Evolutionary conservation across 805 yeast genomes (phyloP), one percentile per base, ranked within the genome.

Genomic region (Candida peoriensis): DNA sequence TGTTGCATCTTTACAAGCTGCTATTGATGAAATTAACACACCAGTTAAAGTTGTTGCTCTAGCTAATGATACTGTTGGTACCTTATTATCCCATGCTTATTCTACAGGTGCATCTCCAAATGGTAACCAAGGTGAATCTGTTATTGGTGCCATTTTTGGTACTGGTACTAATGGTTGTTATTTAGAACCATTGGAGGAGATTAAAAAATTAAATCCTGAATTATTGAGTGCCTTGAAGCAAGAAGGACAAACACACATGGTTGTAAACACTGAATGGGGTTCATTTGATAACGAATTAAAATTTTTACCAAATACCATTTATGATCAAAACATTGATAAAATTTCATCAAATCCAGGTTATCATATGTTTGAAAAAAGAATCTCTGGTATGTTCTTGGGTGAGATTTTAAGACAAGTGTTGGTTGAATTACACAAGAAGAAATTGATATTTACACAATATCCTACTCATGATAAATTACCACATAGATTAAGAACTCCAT

Each of bases 111-210:
- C 62, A 12, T 57, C 65, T 32, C 70, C 77, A 24, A 59, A 70
- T 15, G 72, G 78, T 41, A 72, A 80, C 33, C 78, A 76, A 40
- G 77, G 93, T 31, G 78, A 77, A 38, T 85, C 97, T 8, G 72
- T 83, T 8, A 68, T 89, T 46, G 97, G 98, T 32, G 79, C 89
- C 42, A 90, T 90, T 44, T 86, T 89, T 53, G 98, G 98, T 46
- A 93, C 98, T 2, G 98, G 98, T 55, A 90, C 97, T 20, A 90
- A 90, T 60, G 97, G 97, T 42, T 96, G 96, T 12, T 90, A 93
- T 61, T 70, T 76, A 55, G 98, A 90, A 61, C 70, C 75, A 37
- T 58, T 88, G 34, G 78, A 74, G 27, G 73, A 79, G 36, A 84
- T 93, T 47, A 74, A 73, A 36, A 90, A 93, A 61, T 67, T 89